Percentiles rank a stretch among this genome's conserved stretches.
phyloP scores from a whole-genome alignment of 345 rosid species.

The Acer yangbiense region DNA sequence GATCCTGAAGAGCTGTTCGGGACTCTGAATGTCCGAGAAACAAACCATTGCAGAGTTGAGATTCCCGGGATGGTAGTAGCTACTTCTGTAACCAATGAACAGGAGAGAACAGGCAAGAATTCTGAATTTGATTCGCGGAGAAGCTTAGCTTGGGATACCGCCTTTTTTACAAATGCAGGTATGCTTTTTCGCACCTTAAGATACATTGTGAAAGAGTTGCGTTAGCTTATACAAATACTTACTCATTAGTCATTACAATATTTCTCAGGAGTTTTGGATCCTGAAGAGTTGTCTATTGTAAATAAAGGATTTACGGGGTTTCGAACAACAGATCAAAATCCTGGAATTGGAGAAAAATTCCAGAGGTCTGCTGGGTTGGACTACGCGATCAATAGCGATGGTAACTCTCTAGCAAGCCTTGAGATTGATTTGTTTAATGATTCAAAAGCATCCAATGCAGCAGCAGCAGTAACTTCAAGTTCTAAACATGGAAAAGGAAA shows the following conservation, averaged over 20 bases:
- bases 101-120: conserved; percentile 23
- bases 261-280: conserved; percentile 47
- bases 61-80: not conserved
- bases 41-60: conserved; percentile 17
- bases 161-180: conserved; percentile 53
- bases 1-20: conserved; percentile 63
- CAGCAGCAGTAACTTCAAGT: conserved; percentile 11
- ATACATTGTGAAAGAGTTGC: not conserved
- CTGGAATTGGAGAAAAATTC: conserved; percentile 27
- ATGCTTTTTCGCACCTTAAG: not conserved
- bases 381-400: conserved; percentile 16
- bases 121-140: conserved; percentile 28
- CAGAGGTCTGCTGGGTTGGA: conserved; percentile 34
- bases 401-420: conserved; percentile 41
- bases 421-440: conserved; percentile 50
- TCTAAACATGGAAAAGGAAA: conserved; percentile 21
- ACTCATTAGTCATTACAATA: not conserved
- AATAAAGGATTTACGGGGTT: conserved; percentile 44
- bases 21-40: conserved; percentile 35
- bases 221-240: too few relatives aligned
- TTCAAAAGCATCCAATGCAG: conserved; percentile 24
- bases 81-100: conserved; percentile 18
- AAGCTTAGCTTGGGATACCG: conserved; percentile 61
- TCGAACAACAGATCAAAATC: conserved; percentile 17
- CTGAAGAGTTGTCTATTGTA: conserved; percentile 44